Percentiles rank a stretch among this genome's conserved stretches.
phyloP scores from a whole-genome alignment of 179 eudicot genomes.

The Actinidia chinensis region DNA sequence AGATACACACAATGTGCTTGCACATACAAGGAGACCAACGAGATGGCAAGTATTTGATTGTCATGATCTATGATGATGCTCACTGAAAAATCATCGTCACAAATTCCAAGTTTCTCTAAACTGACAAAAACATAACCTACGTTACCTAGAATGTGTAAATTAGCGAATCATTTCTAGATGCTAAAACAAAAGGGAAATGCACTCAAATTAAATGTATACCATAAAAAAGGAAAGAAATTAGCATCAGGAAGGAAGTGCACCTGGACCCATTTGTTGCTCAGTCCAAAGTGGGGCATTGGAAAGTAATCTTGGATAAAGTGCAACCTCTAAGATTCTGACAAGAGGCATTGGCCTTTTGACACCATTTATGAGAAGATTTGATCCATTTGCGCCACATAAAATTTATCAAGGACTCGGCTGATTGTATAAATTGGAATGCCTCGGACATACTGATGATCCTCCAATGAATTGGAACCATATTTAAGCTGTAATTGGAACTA shows the following conservation, averaged over 20 bases:
- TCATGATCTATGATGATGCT: not conserved
- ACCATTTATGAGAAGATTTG: conserved; percentile 82
- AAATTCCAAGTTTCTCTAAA: not conserved
- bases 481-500: conserved; percentile 53
- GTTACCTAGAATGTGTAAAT: not conserved
- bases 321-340: conserved; percentile 82
- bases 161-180: not conserved
- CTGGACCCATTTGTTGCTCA: conserved; percentile 82
- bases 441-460: conserved; percentile 89
- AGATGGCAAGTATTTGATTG: not conserved
- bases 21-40: not conserved
- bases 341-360: conserved; percentile 81
- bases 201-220: not conserved
- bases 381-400: conserved; percentile 68
- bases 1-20: not conserved
- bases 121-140: not conserved
- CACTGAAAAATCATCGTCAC: conserved; percentile 4
- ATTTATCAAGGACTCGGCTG: conserved; percentile 78
- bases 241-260: conserved; percentile 38
- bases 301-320: conserved; percentile 82
- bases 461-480: conserved; percentile 66
- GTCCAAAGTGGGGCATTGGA: conserved; percentile 95
- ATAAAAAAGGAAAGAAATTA: not conserved
- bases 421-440: conserved; percentile 84
- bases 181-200: not conserved